Evolutionary conservation across 208 protist species (phyloP).

Genomic region (Wallacemonas collosoma): DNA sequence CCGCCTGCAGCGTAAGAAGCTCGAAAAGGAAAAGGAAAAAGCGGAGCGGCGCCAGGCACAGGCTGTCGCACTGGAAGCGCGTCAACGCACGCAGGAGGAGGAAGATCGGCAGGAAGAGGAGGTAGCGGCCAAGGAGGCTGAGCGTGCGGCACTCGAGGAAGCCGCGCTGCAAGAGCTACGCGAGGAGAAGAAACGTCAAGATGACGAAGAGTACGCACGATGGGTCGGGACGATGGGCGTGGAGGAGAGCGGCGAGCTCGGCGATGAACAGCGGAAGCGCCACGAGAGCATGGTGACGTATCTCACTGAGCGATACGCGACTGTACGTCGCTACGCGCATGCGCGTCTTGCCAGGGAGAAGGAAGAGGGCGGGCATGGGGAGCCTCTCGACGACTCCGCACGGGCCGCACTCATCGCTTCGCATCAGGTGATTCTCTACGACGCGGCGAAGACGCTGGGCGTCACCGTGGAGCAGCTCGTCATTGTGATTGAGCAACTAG

Average conservation of each 20-base stretch:
- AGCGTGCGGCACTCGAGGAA: conserved; percentile 38
- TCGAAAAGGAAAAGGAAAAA: conserved; percentile 55
- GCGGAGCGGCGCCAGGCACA: conserved; percentile 50
- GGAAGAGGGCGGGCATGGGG: not conserved
- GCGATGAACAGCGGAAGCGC: conserved; percentile 42
- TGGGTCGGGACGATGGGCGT: conserved; percentile 67
- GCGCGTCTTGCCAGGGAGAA: not conserved
- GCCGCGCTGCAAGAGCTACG: conserved; percentile 60
- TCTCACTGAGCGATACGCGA: conserved; percentile 32
- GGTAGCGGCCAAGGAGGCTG: conserved; percentile 32
- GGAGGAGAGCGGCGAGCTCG: conserved; percentile 70
- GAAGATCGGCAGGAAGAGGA: conserved; percentile 23
- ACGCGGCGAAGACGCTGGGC: conserved; percentile 45
- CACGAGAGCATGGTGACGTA: conserved; percentile 34
- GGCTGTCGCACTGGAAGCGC: conserved; percentile 34
- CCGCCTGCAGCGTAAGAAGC: conserved; percentile 66
- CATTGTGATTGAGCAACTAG: conserved; percentile 55
- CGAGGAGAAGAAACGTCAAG: conserved; percentile 47
- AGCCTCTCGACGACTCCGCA: not conserved
- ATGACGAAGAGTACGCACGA: conserved; percentile 70
- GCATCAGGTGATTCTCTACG: conserved; percentile 65
- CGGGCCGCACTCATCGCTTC: not conserved
- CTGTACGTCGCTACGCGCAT: conserved; percentile 30
- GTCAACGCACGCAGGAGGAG: conserved; percentile 23
- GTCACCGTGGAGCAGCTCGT: conserved; percentile 67